phyloP scores from a whole-genome alignment of 331 rosid species.

The Malus hybrid region DNA sequence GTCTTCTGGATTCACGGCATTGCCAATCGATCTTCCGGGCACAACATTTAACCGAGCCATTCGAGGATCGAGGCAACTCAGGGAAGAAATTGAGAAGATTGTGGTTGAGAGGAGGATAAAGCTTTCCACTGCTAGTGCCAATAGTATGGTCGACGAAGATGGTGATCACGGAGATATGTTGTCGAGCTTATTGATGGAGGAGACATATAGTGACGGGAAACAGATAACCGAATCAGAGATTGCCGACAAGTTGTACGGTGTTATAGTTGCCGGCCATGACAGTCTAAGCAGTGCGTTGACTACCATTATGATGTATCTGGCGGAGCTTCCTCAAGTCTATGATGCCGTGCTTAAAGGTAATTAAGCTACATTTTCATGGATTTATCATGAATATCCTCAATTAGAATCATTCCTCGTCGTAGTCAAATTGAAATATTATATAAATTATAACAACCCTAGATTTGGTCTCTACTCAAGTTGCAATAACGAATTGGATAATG shows the following conservation, averaged over 20 bases:
- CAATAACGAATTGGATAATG: too few species aligned
- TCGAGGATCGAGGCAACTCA: background rate
- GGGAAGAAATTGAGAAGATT: background rate
- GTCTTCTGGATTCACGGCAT: background rate
- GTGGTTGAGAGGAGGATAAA: background rate
- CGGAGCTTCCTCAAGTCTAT: conserved; percentile 4
- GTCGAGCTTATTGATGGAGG: background rate
- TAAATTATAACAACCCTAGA: too few species aligned
- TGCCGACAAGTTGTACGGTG: background rate
- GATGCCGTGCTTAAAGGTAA: conserved; percentile 7
- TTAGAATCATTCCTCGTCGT: too few species aligned
- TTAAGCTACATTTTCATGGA: background rate
- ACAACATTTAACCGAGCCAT: background rate
- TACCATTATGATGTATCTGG: background rate
- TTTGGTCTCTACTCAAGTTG: too few species aligned
- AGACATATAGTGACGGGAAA: background rate
- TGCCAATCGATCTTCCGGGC: conserved; percentile 13
- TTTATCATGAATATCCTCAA: too few species aligned
- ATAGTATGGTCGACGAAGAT: background rate
- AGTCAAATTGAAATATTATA: too few species aligned
- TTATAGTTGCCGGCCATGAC: background rate
- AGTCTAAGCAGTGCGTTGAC: background rate
- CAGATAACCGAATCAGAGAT: background rate
- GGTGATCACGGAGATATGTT: background rate
- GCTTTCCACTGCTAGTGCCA: background rate